phyloP scores from a whole-genome alignment of 2,329 filamentous ascomycete species.

The Talaromyces verruculosus region DNA sequence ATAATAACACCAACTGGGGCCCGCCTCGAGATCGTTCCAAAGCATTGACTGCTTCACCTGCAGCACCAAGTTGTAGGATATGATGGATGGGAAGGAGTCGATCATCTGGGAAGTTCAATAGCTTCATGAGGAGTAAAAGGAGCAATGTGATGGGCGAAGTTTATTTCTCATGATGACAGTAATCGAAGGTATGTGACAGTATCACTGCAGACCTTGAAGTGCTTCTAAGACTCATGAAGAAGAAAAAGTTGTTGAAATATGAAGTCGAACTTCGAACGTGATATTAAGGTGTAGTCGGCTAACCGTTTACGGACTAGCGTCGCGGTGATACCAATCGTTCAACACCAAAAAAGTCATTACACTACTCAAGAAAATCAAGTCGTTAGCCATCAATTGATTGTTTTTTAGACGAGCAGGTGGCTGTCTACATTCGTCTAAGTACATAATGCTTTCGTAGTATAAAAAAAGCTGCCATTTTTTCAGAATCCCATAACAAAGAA shows the following conservation, averaged over 20 bases:
- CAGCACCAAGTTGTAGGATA: not conserved
- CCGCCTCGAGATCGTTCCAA: not conserved
- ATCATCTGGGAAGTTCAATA: not conserved
- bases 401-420: conserved; percentile 39
- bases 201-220: not conserved
- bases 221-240: too few species aligned
- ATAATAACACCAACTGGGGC: too few species aligned
- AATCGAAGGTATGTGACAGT: not conserved
- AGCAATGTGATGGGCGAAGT: not conserved
- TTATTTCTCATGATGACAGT: not conserved
- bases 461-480: conserved; percentile 36
- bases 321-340: not conserved
- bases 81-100: not conserved
- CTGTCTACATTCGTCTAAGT: conserved; percentile 43
- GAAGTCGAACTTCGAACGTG: not conserved
- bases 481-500: conserved; percentile 41
- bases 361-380: not conserved
- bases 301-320: not conserved
- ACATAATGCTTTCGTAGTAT: conserved; percentile 44
- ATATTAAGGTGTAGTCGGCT: not conserved
- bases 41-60: not conserved
- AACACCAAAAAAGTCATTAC: not conserved
- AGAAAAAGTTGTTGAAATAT: too few species aligned
- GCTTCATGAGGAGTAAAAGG: not conserved
- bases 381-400: conserved; percentile 40